Percentiles rank a stretch among this genome's conserved stretches.
Conservation (phyloP, 202 grass and related monocot genomes). For the Setaria viridis region DNA sequence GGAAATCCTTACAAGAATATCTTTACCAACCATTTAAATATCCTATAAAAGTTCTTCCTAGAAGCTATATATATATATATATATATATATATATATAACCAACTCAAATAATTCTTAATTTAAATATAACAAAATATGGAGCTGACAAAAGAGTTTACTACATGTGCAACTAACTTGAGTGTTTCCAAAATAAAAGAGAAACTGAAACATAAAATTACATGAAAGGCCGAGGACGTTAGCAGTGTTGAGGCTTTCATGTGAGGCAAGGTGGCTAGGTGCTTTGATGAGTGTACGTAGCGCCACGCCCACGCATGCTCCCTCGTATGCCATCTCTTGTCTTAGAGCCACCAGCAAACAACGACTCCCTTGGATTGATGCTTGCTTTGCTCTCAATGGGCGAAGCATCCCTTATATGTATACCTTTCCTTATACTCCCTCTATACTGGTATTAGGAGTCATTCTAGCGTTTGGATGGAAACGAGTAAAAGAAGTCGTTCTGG, state of each 20-base stretch:
- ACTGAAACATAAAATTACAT: background rate
- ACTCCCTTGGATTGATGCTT: slow-evolving; percentile 5
- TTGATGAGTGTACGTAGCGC: background rate
- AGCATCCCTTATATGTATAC: background rate
- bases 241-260: slow-evolving; percentile 12
- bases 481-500: no score
- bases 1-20: background rate
- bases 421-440: no score
- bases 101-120: background rate
- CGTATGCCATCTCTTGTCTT: slow-evolving; percentile 6
- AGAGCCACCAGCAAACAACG: slow-evolving; percentile 26
- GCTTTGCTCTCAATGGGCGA: background rate
- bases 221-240: background rate
- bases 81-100: background rate
- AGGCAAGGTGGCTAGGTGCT: background rate
- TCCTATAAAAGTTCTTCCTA: background rate
- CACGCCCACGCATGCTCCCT: background rate
- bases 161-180: slow-evolving; percentile 3
- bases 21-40: background rate
- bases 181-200: background rate
- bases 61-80: background rate
- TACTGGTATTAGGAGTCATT: no score
- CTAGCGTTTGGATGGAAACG: no score
- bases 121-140: background rate
- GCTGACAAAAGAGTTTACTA: background rate